These are phyloP conservation scores for Lipomyces anomalus DNA, from an alignment of 805 yeast genomes.

Conservation along the genomic window DNA sequence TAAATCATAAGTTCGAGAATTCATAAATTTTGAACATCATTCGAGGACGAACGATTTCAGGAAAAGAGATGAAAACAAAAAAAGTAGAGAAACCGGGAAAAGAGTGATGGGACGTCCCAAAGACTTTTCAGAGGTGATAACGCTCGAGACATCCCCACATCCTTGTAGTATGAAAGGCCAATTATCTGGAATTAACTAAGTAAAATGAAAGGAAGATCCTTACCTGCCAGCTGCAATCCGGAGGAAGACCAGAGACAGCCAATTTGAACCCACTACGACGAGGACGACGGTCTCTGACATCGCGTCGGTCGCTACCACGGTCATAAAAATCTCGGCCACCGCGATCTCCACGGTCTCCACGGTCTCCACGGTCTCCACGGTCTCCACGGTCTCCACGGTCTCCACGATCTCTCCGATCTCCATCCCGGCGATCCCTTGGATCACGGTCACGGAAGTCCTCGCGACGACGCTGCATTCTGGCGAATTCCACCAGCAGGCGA, in stretches of 20 bases:
- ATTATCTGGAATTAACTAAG: slow-evolving; percentile 6
- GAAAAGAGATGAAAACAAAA: background rate
- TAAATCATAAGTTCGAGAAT: no score
- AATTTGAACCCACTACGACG: slow-evolving; percentile 28
- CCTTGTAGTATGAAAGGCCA: no score
- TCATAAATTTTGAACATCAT: no score
- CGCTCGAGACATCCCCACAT: background rate
- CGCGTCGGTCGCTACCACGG: slow-evolving; percentile 23
- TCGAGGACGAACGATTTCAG: no score
- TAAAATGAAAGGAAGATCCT: slow-evolving; percentile 11
- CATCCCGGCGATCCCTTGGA: slow-evolving; percentile 18
- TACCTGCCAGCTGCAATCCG: slow-evolving; percentile 32
- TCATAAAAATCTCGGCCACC: slow-evolving; percentile 11
- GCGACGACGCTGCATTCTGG: slow-evolving; percentile 32
- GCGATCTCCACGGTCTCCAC: no score
- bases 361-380: no score
- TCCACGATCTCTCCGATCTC: slow-evolving; percentile 1
- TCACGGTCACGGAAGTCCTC: slow-evolving; percentile 12
- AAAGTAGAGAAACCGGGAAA: background rate
- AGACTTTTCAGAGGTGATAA: background rate
- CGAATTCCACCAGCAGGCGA: slow-evolving; percentile 32
- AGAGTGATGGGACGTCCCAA: slow-evolving; percentile 2
- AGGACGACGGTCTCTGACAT: slow-evolving; percentile 24
- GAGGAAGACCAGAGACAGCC: slow-evolving; percentile 27
- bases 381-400: no score